These are phyloP conservation scores for Talaromyces pinophilus DNA, from an alignment of 2,329 filamentous ascomycete species.

Conservation along the genomic window DNA sequence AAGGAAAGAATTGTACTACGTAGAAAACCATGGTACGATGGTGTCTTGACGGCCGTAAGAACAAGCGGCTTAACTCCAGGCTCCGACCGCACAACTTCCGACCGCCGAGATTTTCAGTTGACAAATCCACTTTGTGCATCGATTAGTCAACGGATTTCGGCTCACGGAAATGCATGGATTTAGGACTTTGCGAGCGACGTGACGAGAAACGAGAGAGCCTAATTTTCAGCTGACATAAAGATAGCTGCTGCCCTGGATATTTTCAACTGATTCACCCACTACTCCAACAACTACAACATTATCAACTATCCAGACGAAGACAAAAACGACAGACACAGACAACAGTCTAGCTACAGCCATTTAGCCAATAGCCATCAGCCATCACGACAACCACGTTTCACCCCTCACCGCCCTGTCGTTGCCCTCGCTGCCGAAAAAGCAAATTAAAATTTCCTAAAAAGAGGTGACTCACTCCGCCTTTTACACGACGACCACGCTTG, in stretches of 20 bases:
- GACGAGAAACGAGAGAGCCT: conserved; percentile 1
- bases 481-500: background rate
- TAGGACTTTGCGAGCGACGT: background rate
- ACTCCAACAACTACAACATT: background rate
- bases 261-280: background rate
- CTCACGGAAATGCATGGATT: conserved; percentile 12
- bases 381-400: conserved; percentile 4
- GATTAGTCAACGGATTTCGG: conserved; percentile 9
- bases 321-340: background rate
- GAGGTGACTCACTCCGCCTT: conserved; percentile 18
- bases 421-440: conserved; percentile 6
- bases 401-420: conserved; percentile 15
- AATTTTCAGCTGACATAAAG: conserved; percentile 13
- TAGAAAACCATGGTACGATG: background rate
- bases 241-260: background rate
- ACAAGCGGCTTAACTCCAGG: background rate
- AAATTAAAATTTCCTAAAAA: conserved; percentile 5
- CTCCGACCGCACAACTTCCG: conserved; percentile 1
- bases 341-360: background rate
- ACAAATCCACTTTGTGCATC: background rate
- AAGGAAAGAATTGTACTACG: too few relatives aligned
- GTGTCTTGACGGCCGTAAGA: conserved; percentile 3
- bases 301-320: background rate
- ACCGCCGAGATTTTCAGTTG: background rate
- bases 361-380: conserved; percentile 1